Conservation (phyloP, 805 yeast genomes). For the Candida maris region DNA sequence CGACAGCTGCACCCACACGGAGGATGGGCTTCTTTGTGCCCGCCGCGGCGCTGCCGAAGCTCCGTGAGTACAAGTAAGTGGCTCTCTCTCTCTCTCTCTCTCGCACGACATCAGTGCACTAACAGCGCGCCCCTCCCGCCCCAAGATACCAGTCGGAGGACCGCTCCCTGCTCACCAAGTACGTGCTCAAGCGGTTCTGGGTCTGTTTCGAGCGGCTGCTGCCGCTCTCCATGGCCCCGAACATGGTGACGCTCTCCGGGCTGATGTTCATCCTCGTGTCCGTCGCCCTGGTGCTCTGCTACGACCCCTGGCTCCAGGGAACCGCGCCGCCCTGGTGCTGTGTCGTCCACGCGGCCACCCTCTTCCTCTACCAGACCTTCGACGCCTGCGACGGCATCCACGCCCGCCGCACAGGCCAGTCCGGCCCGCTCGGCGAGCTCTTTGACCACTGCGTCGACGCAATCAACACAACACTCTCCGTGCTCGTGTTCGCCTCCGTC, state of each 20-base stretch:
- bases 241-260: slow-evolving; percentile 80
- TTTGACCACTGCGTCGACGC: slow-evolving; percentile 86
- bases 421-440: slow-evolving; percentile 90
- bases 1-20: too few species aligned
- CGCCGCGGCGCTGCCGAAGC: slow-evolving; percentile 37
- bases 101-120: background rate
- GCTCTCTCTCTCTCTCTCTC: background rate
- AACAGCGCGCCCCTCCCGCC: background rate
- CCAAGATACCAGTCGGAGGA: slow-evolving; percentile 67
- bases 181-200: slow-evolving; percentile 83
- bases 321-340: slow-evolving; percentile 74
- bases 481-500: slow-evolving; percentile 71
- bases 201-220: slow-evolving; percentile 62
- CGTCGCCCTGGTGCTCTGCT: slow-evolving; percentile 59
- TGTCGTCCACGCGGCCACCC: slow-evolving; percentile 70
- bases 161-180: slow-evolving; percentile 71
- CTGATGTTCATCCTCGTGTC: slow-evolving; percentile 66
- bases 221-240: slow-evolving; percentile 91
- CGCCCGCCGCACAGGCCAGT: slow-evolving; percentile 92
- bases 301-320: slow-evolving; percentile 63
- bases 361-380: slow-evolving; percentile 89
- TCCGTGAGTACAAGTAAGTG: slow-evolving; percentile 44
- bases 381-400: slow-evolving; percentile 97
- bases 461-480: slow-evolving; percentile 68
- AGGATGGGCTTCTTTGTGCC: slow-evolving; percentile 54